Base-by-base conservation (phyloP, 73 alveolate genomes). In the Paramecium bursaria region DNA sequence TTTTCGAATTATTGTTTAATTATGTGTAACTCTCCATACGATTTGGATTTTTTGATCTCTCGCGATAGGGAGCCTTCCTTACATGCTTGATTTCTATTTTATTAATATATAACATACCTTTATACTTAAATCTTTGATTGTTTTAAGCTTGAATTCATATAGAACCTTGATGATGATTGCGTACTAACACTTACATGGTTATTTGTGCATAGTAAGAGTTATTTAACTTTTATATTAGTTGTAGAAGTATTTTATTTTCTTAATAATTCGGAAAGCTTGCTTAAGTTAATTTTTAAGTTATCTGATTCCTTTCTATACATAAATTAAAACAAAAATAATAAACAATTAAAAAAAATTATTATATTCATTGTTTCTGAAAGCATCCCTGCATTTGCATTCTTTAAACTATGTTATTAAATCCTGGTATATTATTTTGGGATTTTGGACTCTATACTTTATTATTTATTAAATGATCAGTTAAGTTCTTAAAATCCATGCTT, bases 401-500 rank as follows among this genome's bases (percentile, higher is more conserved):
- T 14, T 67, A 21, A 53, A 67, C 44, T 44, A 67, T 21, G 0
- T 25, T 44, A 33, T 31, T 35, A 21, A 67, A 39, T 39, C 44
- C 44, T 21, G 46, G 33, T 19, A 67, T 2, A 4, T 57, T 42
- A 9, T 39, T 5, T 19, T 67, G 44, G 4, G 2, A 42, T 19
- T 42, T 3, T 30, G 23, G 33, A 15, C 29, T 11, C 39, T 48
- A 29, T 26, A 10, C 44, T 3, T 53, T 44, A 21, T 35, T 1
- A 14, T 39, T 53, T 2, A 67, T 35, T 1, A 53, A 33, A 17
- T 67, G 60, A 42, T 25, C 60, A 0, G 44, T 50, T 30, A 57
- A 67, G 25, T 67, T 35, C 44, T 67, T 67, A 5, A 67, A 47
- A 67, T 67, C 82, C 82, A 67, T 67, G 48, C 82, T 67, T 2